Conservation (phyloP, 2,329 filamentous ascomycete species). For the Apiospora koreana region DNA sequence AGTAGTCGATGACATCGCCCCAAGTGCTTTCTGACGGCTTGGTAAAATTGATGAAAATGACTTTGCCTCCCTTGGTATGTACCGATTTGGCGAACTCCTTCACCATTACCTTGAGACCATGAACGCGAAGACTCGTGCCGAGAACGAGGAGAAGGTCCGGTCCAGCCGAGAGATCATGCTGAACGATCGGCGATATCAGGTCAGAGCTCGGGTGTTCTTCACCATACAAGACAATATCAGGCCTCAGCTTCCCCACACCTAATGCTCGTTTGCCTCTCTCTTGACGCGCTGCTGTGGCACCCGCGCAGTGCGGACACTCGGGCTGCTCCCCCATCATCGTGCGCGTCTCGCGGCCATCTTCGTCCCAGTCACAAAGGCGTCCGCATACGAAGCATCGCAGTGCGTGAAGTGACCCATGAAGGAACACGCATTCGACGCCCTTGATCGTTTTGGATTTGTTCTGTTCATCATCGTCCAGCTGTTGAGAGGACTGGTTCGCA, state of each 20-base stretch:
- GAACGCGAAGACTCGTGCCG: constrained; percentile 70
- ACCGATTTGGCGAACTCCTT: constrained; percentile 72
- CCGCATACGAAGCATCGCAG: constrained; percentile 66
- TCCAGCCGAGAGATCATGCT: constrained; percentile 64
- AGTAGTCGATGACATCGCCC: constrained; percentile 74
- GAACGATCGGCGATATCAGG: constrained; percentile 67
- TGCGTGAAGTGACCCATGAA: constrained; percentile 68
- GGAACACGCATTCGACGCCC: constrained; percentile 67
- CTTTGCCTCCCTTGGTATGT: constrained; percentile 66
- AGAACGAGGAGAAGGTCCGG: constrained; percentile 71
- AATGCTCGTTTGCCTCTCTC: constrained; percentile 67
- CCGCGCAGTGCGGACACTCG: constrained; percentile 65
- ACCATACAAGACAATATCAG: constrained; percentile 74
- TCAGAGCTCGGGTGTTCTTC: constrained; percentile 72
- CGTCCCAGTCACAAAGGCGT: constrained; percentile 60
- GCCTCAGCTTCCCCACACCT: constrained; percentile 67
- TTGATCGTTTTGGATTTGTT: constrained; percentile 31
- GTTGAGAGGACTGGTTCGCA: constrained; percentile 21
- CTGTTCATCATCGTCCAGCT: constrained; percentile 19
- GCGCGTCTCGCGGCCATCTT: constrained; percentile 53
- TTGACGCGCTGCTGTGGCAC: constrained; percentile 61
- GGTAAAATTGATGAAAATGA: constrained; percentile 73
- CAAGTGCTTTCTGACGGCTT: constrained; percentile 72
- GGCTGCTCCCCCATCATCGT: constrained; percentile 67
- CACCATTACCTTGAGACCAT: constrained; percentile 71